These are phyloP conservation scores for Pseudisothecium myosuroides DNA, from an alignment of 225 moss, liverwort and hornwort species.

Conservation along the genomic window DNA sequence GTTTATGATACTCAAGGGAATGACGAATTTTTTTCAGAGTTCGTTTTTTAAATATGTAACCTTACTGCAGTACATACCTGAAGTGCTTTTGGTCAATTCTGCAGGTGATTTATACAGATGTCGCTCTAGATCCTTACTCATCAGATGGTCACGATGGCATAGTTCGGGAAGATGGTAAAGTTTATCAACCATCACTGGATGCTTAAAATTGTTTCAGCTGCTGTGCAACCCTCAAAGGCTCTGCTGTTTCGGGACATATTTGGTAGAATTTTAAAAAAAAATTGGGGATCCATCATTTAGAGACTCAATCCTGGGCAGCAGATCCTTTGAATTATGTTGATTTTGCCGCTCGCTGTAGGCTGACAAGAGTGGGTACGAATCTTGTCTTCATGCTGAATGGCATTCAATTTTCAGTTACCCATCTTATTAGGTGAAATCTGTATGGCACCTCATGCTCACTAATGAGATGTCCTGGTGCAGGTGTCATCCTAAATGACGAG, in stretches of 20 bases:
- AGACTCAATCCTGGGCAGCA: neutral
- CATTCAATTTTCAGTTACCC: neutral
- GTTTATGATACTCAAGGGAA: neutral
- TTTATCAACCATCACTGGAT: neutral
- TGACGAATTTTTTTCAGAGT: neutral
- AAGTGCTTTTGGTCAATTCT: neutral
- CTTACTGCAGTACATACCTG: neutral
- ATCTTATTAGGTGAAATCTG: neutral
- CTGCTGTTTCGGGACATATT: neutral
- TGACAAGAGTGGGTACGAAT: neutral
- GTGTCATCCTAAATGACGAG: constrained; percentile 95
- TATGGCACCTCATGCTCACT: neutral
- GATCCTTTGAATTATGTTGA: neutral
- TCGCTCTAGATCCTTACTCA: constrained; percentile 93
- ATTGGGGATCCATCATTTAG: neutral
- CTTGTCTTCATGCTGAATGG: neutral
- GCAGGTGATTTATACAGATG: constrained; percentile 97
- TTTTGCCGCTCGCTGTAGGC: neutral
- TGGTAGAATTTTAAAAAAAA: no score
- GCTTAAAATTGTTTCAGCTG: neutral
- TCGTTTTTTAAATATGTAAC: neutral
- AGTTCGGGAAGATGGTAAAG: constrained; percentile 89
- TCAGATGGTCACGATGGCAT: constrained; percentile 99
- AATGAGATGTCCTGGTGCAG: constrained; percentile 19
- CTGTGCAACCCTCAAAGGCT: neutral